phyloP scores from a whole-genome alignment of 2,329 filamentous ascomycete species.

The Elsinoe necatrix region DNA sequence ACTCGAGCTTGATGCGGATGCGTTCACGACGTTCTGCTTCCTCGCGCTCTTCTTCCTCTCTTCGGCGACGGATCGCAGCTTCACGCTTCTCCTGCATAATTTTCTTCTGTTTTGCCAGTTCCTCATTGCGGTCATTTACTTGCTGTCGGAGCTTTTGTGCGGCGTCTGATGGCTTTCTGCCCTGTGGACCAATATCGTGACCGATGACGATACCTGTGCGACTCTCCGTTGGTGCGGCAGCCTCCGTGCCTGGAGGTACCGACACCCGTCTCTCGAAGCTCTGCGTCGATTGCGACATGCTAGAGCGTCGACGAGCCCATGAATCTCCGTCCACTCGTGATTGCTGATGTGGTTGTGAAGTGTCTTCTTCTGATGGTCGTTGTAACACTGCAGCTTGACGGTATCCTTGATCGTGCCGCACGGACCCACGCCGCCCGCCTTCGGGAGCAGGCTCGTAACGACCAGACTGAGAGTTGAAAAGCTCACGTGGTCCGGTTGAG shows the following conservation, averaged over 20 bases:
- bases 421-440: constrained; percentile 54
- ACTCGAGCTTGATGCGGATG: constrained; percentile 63
- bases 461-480: constrained; percentile 93
- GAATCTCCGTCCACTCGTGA: constrained; percentile 53
- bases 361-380: constrained; percentile 62
- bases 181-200: constrained; percentile 23
- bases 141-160: constrained; percentile 56
- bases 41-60: constrained; percentile 62
- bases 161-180: constrained; percentile 37
- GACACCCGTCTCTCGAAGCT: constrained; percentile 57
- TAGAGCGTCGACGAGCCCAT: constrained; percentile 74
- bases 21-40: constrained; percentile 64
- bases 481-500: constrained; percentile 58
- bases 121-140: constrained; percentile 23
- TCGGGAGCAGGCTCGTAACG: constrained; percentile 84
- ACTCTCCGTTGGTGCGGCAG: constrained; percentile 32
- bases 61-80: constrained; percentile 55
- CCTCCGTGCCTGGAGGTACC: constrained; percentile 40
- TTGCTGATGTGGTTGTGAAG: constrained; percentile 79
- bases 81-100: constrained; percentile 65
- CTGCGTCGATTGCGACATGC: constrained; percentile 71
- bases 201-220: constrained; percentile 23
- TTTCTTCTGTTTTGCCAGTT: constrained; percentile 17
- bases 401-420: constrained; percentile 57
- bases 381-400: constrained; percentile 74